Base-by-base conservation (phyloP, 345 rosid genomes). In the Salix purpurea region DNA sequence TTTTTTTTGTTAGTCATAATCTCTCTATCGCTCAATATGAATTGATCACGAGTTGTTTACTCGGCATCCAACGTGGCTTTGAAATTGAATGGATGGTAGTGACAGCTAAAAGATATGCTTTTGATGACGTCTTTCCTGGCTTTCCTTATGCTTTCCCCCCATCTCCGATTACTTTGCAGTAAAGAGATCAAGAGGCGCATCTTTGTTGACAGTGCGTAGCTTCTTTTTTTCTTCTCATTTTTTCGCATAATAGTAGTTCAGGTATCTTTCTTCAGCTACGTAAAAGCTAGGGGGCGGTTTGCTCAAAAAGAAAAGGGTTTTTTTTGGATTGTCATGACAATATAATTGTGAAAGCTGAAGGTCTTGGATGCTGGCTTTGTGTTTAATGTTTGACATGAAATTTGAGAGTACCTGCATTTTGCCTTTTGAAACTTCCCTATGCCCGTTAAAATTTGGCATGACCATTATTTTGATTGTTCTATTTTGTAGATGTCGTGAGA, bases 401-500 rank as follows among this genome's bases (percentile, higher is more conserved):
- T 11, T 67, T n/a, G 21, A 39, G 70, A 37, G 48, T 16, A 18
- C 46, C 28, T 21, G 6, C 9, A 4, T 19, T 40, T 21, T 58
- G 28, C 1, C 28, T 24, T 58, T 56, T 3, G 23, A 56, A 56
- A 9, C 62, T 11, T 2, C n/a, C 62, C 5, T 58, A 23, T 58
- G 15, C 11, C 15, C 28, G 6, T 58, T n/a, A 14, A 8, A 23
- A 9, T n/a, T 23, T 58, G 28, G 14, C 28, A n/a, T 56, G 62
- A n/a, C 28, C 28, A 9, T n/a, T n/a, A 56, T n/a, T 23, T 4
- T 50, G 65, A 34, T 67, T 15, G 37, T n/a, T 44, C 19, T 74
- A 65, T 5, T 0, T 18, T 1, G 8, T 44, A 95, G 99, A 82
- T 95, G 99, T 74, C 91, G 99, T 40, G 99, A 95, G 82, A 95